Evolutionary conservation across 257 asterid genomes (phyloP), one percentile per base, ranked within the genome.

Genomic region (Buddleja alternifolia): DNA sequence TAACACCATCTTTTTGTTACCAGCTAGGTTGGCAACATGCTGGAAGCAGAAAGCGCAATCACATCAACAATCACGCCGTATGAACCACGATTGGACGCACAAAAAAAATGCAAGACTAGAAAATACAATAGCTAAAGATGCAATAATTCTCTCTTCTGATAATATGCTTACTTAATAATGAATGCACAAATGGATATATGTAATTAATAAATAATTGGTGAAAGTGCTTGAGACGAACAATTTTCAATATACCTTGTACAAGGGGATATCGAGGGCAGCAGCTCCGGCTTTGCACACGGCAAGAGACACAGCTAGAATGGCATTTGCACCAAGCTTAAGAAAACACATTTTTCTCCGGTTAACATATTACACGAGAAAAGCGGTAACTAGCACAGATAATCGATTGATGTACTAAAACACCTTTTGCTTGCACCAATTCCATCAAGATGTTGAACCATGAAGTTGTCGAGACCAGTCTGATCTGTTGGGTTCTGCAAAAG

Each of bases 401-500:
- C n/a, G 6, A 23, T 32, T 48, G 29, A 71, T 40, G 9, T 58
- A 19, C 17, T 20, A 60, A 40, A 9, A 69, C 83, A 90, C 99
- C 96, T 90, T 93, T 59, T 93, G 92, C 74, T 93, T 93, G 92
- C 99, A 93, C 99, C 99, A 93, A 55, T 93, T 77, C 99, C 99
- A 72, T 93, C 99, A 8, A 93, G 95, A 48, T 88, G 84, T 36
- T 88, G 99, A 76, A 93, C 99, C 99, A 93, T 93, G 86, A 77
- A 85, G 72, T 90, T 90, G 20, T 93, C 99, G 46, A 93, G 75
- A 9, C 59, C 95, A 60, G 92, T 83, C 77, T 93, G 99, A 66
- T 93, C 97, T 1, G 97, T 85, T 60, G 97, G 88, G 76, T 93
- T 83, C 98, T 93, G 89, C 15, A 66, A 7, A 60, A 23, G 21